These are phyloP conservation scores for Pseudoturritis turrita DNA, from an alignment of 345 rosid species.

Conservation along the genomic window DNA sequence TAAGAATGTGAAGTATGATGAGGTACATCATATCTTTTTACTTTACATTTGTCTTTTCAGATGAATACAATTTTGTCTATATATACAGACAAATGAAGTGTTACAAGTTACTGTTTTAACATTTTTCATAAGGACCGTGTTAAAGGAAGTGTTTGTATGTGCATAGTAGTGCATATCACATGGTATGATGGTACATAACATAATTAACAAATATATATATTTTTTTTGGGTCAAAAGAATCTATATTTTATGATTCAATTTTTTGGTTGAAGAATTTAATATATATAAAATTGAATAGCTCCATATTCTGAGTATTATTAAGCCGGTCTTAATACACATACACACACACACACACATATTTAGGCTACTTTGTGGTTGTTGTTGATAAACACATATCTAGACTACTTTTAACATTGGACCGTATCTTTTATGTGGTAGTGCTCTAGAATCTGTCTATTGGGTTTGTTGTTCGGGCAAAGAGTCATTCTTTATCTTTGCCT, in stretches of 20 bases:
- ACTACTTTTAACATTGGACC: conserved; percentile 11
- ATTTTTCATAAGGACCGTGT: neutral
- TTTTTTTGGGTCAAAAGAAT: no score
- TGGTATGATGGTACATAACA: neutral
- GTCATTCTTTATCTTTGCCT: neutral
- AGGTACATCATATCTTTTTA: conserved; percentile 18
- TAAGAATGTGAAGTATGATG: conserved; percentile 20
- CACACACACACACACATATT: neutral
- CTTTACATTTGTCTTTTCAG: conserved; percentile 5
- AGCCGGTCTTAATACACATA: neutral
- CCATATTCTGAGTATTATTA: neutral
- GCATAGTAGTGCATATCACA: conserved; percentile 11
- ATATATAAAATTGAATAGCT: neutral
- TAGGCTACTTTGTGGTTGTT: neutral
- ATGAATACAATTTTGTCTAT: neutral
- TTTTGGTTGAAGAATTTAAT: neutral
- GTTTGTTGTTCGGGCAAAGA: conserved; percentile 24
- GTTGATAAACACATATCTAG: conserved; percentile 1
- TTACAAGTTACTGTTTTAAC: no score
- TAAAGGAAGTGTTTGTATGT: neutral
- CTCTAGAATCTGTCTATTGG: conserved; percentile 30
- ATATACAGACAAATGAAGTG: no score
- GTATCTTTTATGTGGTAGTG: conserved; percentile 13
- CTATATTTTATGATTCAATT: neutral
- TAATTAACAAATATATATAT: neutral